phyloP scores from a whole-genome alignment of 768 basidiomycete species.

The Amanita inopinata region DNA sequence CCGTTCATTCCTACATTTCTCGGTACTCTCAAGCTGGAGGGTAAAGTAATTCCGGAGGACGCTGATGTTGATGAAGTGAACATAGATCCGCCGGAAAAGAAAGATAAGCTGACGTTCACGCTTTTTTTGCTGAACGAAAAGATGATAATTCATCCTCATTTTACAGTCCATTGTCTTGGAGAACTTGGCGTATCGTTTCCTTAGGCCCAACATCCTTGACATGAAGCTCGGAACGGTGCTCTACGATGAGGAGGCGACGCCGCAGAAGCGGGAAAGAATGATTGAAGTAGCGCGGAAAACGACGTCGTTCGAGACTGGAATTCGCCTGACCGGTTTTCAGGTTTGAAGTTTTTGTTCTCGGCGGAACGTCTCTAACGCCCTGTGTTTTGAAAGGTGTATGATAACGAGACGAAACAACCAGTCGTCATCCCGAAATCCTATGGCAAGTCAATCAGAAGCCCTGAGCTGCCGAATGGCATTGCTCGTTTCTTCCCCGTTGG shows the following conservation, averaged over 20 bases:
- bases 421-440: constrained; percentile 64
- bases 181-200: constrained; percentile 68
- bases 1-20: constrained; percentile 67
- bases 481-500: constrained; percentile 66
- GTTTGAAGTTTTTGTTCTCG: constrained; percentile 31
- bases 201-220: constrained; percentile 81
- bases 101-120: constrained; percentile 32
- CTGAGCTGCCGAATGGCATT: constrained; percentile 70
- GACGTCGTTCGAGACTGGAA: constrained; percentile 67
- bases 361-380: constrained; percentile 4
- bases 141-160: constrained; percentile 10
- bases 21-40: constrained; percentile 68
- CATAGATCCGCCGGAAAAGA: constrained; percentile 16
- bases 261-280: constrained; percentile 78
- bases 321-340: constrained; percentile 86
- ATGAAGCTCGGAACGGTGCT: constrained; percentile 88
- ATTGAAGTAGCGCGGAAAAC: constrained; percentile 53
- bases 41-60: constrained; percentile 36
- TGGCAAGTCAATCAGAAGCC: constrained; percentile 62
- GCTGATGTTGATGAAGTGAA: constrained; percentile 10
- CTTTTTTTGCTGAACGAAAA: constrained; percentile 5
- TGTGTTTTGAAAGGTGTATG: constrained; percentile 53
- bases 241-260: constrained; percentile 57
- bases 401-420: constrained; percentile 44
- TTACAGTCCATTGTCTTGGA: constrained; percentile 75